These are phyloP conservation scores for Epichloe baconii DNA, from an alignment of 2,329 filamentous ascomycete species.

Conservation along the genomic window DNA sequence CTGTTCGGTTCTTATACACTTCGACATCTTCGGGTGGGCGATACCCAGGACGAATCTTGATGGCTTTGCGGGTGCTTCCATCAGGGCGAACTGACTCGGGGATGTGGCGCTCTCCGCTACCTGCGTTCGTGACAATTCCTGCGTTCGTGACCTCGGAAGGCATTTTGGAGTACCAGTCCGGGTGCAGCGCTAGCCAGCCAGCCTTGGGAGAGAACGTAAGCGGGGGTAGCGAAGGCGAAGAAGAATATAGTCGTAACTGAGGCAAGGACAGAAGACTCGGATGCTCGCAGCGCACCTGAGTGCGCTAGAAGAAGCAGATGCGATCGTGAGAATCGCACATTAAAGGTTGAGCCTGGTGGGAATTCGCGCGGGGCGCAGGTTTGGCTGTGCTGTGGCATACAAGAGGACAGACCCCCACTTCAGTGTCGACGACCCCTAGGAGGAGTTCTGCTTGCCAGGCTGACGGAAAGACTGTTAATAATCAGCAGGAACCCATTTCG, in stretches of 20 bases:
- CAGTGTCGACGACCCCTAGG: background rate
- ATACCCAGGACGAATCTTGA: constrained; percentile 87
- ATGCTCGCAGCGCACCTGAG: background rate
- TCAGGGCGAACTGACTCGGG: constrained; percentile 78
- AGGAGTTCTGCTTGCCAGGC: too few relatives aligned
- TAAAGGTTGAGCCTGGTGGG: background rate
- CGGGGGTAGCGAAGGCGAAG: too few relatives aligned
- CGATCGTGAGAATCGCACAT: background rate
- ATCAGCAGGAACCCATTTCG: too few relatives aligned
- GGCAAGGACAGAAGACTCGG: background rate
- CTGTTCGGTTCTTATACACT: constrained; percentile 85
- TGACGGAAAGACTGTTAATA: too few relatives aligned
- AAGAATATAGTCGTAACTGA: background rate
- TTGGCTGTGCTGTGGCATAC: background rate
- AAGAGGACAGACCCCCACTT: background rate
- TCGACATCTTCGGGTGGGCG: constrained; percentile 90
- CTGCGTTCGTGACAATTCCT: constrained; percentile 64
- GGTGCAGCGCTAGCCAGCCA: background rate
- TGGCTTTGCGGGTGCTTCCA: constrained; percentile 84
- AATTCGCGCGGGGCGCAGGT: background rate
- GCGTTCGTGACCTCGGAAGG: constrained; percentile 43
- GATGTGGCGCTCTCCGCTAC: constrained; percentile 73
- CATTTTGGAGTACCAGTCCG: constrained; percentile 20
- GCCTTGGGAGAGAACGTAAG: background rate
- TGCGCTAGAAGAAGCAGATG: background rate